Evolutionary conservation across 495 filamentous ascomycete genomes (phyloP).

Genomic region (Barbatosphaeria neglecta): DNA sequence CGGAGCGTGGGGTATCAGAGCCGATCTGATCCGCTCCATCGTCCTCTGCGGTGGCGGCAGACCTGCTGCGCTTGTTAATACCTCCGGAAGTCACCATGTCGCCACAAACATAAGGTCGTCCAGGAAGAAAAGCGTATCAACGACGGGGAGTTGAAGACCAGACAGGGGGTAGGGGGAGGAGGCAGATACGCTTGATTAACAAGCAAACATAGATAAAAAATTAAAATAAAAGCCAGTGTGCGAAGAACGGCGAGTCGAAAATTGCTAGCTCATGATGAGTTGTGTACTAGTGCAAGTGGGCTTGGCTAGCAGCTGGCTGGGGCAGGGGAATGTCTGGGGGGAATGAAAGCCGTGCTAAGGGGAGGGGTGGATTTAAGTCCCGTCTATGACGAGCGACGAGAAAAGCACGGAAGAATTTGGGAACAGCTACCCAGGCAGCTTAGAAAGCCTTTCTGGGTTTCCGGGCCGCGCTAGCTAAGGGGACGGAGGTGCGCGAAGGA

Average conservation of each 20-base stretch:
- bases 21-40: slow-evolving; percentile 67
- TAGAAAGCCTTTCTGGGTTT: neutral
- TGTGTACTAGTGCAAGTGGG: slow-evolving; percentile 3
- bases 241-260: slow-evolving; percentile 12
- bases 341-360: slow-evolving; percentile 9
- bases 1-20: slow-evolving; percentile 71
- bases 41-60: slow-evolving; percentile 47
- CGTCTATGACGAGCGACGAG: slow-evolving; percentile 15
- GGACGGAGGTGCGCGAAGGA: neutral
- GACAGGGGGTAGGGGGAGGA: no score
- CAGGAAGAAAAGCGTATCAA: slow-evolving; percentile 5
- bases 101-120: no score
- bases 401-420: neutral
- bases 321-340: slow-evolving; percentile 10
- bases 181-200: no score
- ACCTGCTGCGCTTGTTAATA: slow-evolving; percentile 37
- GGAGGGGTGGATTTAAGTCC: slow-evolving; percentile 22
- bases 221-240: slow-evolving; percentile 9
- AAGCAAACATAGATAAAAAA: no score
- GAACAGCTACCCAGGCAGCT: neutral
- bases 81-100: slow-evolving; percentile 16
- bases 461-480: neutral
- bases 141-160: neutral
- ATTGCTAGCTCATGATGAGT: slow-evolving; percentile 24
- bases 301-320: slow-evolving; percentile 11